Conservation (phyloP, 148 eudicot genomes). For the Fagopyrum tataricum region DNA sequence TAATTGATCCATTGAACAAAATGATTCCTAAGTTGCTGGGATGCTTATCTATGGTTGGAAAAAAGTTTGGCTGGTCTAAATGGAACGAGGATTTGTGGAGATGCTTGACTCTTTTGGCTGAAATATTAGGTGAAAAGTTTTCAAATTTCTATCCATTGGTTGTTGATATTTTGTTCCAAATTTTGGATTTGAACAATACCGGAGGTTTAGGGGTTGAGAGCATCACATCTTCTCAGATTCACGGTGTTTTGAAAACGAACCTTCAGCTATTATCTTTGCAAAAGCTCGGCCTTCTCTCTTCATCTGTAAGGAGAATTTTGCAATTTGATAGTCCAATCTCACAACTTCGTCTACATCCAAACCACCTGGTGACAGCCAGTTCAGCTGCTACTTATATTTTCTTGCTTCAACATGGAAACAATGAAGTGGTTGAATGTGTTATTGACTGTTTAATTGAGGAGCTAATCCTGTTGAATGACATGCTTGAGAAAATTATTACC, state of each 20-base stretch:
- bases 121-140: conserved; percentile 80
- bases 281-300: conserved; percentile 74
- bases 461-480: conserved; percentile 42
- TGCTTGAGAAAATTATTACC: conserved; percentile 28
- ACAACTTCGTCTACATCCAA: conserved; percentile 88
- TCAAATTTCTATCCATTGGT: conserved; percentile 60
- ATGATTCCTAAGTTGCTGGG: conserved; percentile 68
- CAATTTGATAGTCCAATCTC: conserved; percentile 69
- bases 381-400: conserved; percentile 84
- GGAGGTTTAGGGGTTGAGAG: conserved; percentile 22
- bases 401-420: conserved; percentile 79
- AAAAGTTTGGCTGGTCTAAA: conserved; percentile 80
- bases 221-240: conserved; percentile 74
- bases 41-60: conserved; percentile 71
- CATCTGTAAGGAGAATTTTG: conserved; percentile 62
- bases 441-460: conserved; percentile 52
- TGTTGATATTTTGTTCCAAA: conserved; percentile 64
- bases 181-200: conserved; percentile 45
- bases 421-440: conserved; percentile 70
- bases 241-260: conserved; percentile 93
- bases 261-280: conserved; percentile 84
- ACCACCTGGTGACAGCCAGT: conserved; percentile 79
- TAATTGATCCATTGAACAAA: conserved; percentile 65
- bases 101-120: conserved; percentile 95
- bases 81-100: conserved; percentile 96